Base-by-base conservation (phyloP, 768 basidiomycete species). In the Phaeotremella skinneri region DNA sequence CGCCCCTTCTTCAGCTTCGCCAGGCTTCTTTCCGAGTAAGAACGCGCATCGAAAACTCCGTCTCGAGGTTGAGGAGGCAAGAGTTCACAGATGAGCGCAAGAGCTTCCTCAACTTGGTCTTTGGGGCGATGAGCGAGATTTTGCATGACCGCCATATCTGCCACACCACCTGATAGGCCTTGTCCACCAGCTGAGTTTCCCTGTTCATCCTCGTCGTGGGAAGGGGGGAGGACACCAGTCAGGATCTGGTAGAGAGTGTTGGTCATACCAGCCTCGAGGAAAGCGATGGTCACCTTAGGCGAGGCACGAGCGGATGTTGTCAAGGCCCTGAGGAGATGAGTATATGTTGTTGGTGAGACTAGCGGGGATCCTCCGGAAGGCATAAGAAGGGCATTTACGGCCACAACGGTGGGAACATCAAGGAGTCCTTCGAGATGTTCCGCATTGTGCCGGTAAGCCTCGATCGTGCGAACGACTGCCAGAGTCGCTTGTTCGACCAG, bases 111-210 rank as follows among this genome's bases (percentile, higher is more conserved):
- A 4, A 98, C 85, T 75, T 97, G 93, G 59, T 99, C 96, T 78
- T 98, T 98, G 3, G 96, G 89, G 27, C 92, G 83, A 76, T 97
- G 92, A 0, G 91, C 91, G 45, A 99, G 80, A 75, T 94, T 98
- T 79, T 98, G 90, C 86, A 97, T 90, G 26, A 99, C 91, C 5
- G 91, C 88, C 90, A 98, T 92, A 73, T 97, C 93, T 17, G 90
- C 91, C 3, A 93, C 79, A 27, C 91, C 90, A 45, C 90, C 90
- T 27, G 89, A 89, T 1, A 92, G 78, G 11, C 89, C 90, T 76
- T 91, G 90, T 0, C 88, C 86, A 26, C 80, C 81, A 5, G 64
- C 76, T 0, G 83, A 85, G 45, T 82, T 72, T 13, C 67, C 80
- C 61, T 75, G 72, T 26, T 81, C 79, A 49, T 78, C 82, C 29